Evolutionary conservation across 371 early-diverging fungal species (phyloP).

Genomic region (Mucor sp.): DNA sequence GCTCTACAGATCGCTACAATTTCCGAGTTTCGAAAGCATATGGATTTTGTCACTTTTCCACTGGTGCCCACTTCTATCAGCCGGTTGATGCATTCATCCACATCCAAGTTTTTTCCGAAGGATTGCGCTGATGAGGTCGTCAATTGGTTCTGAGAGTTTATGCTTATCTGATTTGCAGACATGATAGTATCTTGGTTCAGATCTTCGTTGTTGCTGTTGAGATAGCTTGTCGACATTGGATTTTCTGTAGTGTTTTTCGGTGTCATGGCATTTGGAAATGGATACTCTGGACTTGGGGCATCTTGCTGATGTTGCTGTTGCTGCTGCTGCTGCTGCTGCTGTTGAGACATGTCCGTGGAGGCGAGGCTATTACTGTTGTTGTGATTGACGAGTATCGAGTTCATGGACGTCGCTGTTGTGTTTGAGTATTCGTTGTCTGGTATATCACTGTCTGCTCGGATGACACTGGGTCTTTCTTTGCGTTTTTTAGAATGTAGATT

Average conservation of each 20-base stretch:
- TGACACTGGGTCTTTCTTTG: constrained; percentile 41
- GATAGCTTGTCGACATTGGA: not conserved
- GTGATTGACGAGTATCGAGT: constrained; percentile 41
- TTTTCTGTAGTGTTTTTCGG: not conserved
- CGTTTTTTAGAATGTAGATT: constrained; percentile 39
- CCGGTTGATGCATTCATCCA: constrained; percentile 85
- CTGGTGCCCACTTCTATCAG: constrained; percentile 70
- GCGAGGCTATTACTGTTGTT: constrained; percentile 32
- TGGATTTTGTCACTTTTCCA: constrained; percentile 62
- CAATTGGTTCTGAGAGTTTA: constrained; percentile 1
- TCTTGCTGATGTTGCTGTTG: not conserved
- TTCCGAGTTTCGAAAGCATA: constrained; percentile 79
- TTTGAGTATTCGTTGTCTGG: constrained; percentile 44
- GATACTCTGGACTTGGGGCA: not conserved
- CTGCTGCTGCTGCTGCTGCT: too few species aligned
- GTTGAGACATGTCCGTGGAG: constrained; percentile 16
- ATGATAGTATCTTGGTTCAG: not conserved
- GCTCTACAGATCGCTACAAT: constrained; percentile 84
- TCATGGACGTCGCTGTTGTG: constrained; percentile 42
- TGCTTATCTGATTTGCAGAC: constrained; percentile 3
- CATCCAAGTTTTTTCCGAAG: constrained; percentile 39
- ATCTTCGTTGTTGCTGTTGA: not conserved
- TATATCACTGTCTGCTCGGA: constrained; percentile 30
- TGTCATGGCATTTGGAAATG: constrained; percentile 9
- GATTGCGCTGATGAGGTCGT: constrained; percentile 39